Base-by-base conservation (phyloP, 1,284 basidiomycete genomes). In the Melanopsichium pennsylvanicum region DNA sequence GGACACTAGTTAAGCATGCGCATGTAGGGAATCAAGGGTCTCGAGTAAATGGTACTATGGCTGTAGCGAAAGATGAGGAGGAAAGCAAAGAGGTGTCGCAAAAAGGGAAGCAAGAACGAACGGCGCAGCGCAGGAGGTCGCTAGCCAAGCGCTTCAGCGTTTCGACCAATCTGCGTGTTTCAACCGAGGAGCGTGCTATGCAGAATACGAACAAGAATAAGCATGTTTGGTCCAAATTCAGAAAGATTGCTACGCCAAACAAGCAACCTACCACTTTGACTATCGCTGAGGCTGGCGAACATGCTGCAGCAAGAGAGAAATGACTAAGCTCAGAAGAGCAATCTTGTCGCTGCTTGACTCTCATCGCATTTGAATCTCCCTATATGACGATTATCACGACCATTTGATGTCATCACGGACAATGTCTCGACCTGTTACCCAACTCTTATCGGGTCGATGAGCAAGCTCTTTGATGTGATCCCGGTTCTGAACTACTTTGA, bases 221-320 rank as follows among this genome's bases (percentile, higher is more conserved):
- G 8, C 34, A 37, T 2, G 34, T 62, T n/a, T 62, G 59, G 59
- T 33, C 22, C 21, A 62, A 32, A 39, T 22, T 62, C 16, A 55
- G 27, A 31, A 45, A 38, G 13, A 32, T 50, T 12, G 31, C 52
- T 5, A 31, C 43, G 25, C 38, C 57, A n/a, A n/a, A n/a, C n/a
- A n/a, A n/a, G n/a, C n/a, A 38, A 29, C 43, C 44, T 16, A 16
- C 29, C 21, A 26, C 18, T n/a, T 46, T 8, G 23, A 46, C 16
- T 35, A 25, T 29, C 13, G n/a, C 21, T 21, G 42, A 45, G 2
- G n/a, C 39, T 13, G 35, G 18, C 6, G 33, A 52, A 8, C 29
- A 35, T 15, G 27, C n/a, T n/a, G n/a, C n/a, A n/a, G n/a, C n/a
- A n/a, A n/a, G n/a, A n/a, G n/a, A n/a, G n/a, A n/a, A n/a, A n/a